Percentiles rank a stretch among this genome's conserved stretches.
Conservation (phyloP, 768 basidiomycete species). For the Calocera cornea region DNA sequence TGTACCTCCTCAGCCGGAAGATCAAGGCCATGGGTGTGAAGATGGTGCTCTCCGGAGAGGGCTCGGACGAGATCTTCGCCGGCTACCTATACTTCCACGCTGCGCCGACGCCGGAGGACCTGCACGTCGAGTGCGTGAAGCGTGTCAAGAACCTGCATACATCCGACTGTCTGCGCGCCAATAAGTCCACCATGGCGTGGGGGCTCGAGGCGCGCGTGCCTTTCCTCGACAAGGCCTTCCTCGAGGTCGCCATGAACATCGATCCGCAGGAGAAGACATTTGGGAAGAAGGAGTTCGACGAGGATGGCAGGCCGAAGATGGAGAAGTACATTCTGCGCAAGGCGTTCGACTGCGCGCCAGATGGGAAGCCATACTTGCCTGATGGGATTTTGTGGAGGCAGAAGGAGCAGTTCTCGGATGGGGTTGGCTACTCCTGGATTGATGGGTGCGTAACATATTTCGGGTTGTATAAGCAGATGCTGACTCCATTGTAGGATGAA, state of each 20-base stretch:
- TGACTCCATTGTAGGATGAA: constrained; percentile 51
- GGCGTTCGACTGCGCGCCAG: constrained; percentile 79
- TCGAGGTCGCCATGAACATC: constrained; percentile 85
- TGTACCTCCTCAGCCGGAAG: constrained; percentile 96
- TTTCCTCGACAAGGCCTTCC: constrained; percentile 93
- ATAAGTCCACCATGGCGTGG: constrained; percentile 99
- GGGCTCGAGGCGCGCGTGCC: constrained; percentile 97
- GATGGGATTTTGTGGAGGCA: constrained; percentile 93
- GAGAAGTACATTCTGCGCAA: constrained; percentile 98
- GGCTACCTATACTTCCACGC: constrained; percentile 99
- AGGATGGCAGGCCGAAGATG: constrained; percentile 81
- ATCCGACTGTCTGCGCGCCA: constrained; percentile 90
- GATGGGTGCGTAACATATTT: constrained; percentile 50
- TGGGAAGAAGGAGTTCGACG: constrained; percentile 66
- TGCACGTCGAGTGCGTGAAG: constrained; percentile 89
- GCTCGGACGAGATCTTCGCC: constrained; percentile 94
- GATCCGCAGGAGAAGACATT: constrained; percentile 83
- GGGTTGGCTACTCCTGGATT: constrained; percentile 98
- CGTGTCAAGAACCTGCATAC: constrained; percentile 97
- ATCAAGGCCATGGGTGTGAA: constrained; percentile 99
- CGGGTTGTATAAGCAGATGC: background rate
- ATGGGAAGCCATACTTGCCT: constrained; percentile 88
- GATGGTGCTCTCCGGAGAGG: constrained; percentile 97
- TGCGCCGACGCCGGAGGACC: constrained; percentile 72
- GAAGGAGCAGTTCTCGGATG: constrained; percentile 99